Evolutionary conservation across 2,329 filamentous ascomycete species (phyloP), one percentile per base, ranked within the genome.

Genomic region (Xylaria sp.): DNA sequence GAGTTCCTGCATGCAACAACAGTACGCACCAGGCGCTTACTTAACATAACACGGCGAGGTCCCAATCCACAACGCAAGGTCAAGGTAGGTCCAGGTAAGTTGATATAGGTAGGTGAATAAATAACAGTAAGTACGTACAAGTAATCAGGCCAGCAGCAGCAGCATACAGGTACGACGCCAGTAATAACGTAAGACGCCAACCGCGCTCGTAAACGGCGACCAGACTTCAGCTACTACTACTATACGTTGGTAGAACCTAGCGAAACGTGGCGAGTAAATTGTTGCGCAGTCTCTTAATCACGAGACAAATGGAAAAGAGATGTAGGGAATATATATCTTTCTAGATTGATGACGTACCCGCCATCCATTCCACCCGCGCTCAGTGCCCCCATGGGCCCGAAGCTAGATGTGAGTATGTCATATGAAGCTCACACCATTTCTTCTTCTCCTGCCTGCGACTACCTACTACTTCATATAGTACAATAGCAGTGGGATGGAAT

Each of bases 1-100:
- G 7, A 54, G 61, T 68, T 64, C 61, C 66, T 68, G 60, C 61
- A 64, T 64, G 48, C 32, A 48, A 8, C 46, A 10, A 48, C n/a
- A 18, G 39, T 18, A 41, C 12, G 54, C 18, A 50, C 41, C 20
- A 8, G 41, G 39, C 28, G 50, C 39, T 63, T 59, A 51, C 46
- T 6, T 54, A 52, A 63, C 37, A 44, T 18, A 12, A 63, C 52
- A 61, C 32, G 46, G 44, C 50, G 37, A 50, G 20, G 9, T 51
- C 39, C 46, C n/a, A 28, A 62, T 15, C 15, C n/a, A 32, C 10
- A n/a, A 48, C 20, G 46, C 18, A n/a, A 23, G 20, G 46, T 8
- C 46, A 48, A 15, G 32, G n/a, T n/a, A 12, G 18, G 18, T 41
- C 5, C 23, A 15, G 32, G n/a, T n/a, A 12, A 10, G 18, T 41